These are phyloP conservation scores for Globisporangium emineosum DNA, from an alignment of 352 stramenopile genomes.

Conservation along the genomic window DNA sequence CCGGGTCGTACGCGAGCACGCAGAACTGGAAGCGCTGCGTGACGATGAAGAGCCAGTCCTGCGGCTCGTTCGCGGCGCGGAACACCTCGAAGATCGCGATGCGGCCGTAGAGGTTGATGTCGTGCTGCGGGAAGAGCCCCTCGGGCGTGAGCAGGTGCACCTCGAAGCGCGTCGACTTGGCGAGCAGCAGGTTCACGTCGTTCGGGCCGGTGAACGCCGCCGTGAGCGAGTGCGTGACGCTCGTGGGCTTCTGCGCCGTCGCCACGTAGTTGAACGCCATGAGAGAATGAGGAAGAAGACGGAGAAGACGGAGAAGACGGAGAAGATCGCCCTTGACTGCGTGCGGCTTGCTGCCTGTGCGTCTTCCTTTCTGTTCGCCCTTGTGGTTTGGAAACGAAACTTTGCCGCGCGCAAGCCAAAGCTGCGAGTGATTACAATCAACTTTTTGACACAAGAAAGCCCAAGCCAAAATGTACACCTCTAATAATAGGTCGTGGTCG, in stretches of 20 bases:
- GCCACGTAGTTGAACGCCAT: constrained; percentile 93
- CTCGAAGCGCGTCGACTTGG: constrained; percentile 88
- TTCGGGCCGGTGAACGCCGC: constrained; percentile 83
- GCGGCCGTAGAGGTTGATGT: constrained; percentile 84
- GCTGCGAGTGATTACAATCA: too few species aligned
- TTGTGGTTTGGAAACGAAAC: not conserved
- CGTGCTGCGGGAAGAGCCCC: constrained; percentile 81
- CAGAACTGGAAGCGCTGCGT: constrained; percentile 91
- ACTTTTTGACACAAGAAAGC: too few species aligned
- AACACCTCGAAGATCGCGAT: constrained; percentile 89
- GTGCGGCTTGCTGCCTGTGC: not conserved
- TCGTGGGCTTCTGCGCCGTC: constrained; percentile 92
- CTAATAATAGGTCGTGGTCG: too few species aligned
- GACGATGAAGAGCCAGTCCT: constrained; percentile 88
- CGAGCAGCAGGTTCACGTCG: constrained; percentile 89
- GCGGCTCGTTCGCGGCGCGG: constrained; percentile 59
- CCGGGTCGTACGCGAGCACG: constrained; percentile 79
- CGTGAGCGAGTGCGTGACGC: constrained; percentile 91
- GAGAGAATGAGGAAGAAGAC: not conserved
- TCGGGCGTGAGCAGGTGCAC: constrained; percentile 85
- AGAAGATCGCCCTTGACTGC: not conserved
- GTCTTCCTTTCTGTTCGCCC: constrained; percentile 5
- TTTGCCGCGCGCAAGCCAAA: too few species aligned
- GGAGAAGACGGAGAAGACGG: not conserved
- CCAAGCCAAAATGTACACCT: too few species aligned